Conservation (phyloP, 768 basidiomycete species). For the Lactarius sanguifluus region DNA sequence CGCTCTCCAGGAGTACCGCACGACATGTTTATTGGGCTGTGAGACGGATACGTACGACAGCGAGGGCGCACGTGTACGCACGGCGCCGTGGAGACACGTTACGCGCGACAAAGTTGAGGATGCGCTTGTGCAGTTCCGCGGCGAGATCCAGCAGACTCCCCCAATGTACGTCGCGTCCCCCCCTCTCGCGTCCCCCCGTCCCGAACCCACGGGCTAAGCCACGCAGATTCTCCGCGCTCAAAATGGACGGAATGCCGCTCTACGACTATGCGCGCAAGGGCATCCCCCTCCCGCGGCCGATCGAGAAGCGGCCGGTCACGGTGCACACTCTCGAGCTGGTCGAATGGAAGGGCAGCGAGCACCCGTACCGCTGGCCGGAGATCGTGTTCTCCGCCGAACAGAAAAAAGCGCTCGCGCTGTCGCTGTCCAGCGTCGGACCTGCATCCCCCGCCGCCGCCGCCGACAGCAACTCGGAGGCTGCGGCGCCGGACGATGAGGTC, state of each 20-base stretch:
- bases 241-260: constrained; percentile 95
- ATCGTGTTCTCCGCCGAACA: constrained; percentile 67
- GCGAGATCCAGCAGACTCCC: constrained; percentile 86
- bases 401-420: constrained; percentile 63
- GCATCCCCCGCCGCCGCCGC: constrained; percentile 40
- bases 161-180: constrained; percentile 64
- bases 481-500: constrained; percentile 34
- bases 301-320: constrained; percentile 79
- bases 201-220: background rate
- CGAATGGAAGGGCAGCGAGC: constrained; percentile 76
- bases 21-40: constrained; percentile 88
- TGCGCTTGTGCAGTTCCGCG: constrained; percentile 70
- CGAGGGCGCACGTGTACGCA: constrained; percentile 77
- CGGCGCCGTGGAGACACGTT: constrained; percentile 80
- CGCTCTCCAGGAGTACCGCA: constrained; percentile 73
- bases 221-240: constrained; percentile 90
- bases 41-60: constrained; percentile 95
- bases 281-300: constrained; percentile 90
- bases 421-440: constrained; percentile 54
- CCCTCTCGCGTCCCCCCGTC: background rate
- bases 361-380: constrained; percentile 73
- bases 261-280: constrained; percentile 95
- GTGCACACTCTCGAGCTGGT: constrained; percentile 79
- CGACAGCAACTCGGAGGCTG: constrained; percentile 29
- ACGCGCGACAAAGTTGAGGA: constrained; percentile 73